Base-by-base conservation (phyloP, 495 filamentous ascomycete species). In the Viridothelium virens region DNA sequence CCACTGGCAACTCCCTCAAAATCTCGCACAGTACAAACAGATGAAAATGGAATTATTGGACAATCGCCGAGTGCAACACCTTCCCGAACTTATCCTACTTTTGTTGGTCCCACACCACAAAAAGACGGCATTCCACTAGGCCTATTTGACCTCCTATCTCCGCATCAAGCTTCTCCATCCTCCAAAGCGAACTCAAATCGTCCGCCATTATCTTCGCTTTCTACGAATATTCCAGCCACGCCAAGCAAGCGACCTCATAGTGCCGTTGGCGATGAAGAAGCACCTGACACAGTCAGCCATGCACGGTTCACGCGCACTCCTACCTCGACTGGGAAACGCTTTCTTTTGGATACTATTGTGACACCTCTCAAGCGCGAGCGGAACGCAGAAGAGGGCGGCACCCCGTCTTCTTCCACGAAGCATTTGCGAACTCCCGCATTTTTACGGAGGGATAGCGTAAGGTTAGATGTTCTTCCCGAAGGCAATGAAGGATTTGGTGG, bases 31-130 rank as follows among this genome's bases (percentile, higher is more conserved):
- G 3, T 18, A 34, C 31, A 14, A 14, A 4, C 18, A 59, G 53
- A 59, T 36, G 53, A 59, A 31, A 59, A 59, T 14, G 7, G 36
- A 4, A 31, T 31, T 14, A 36, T 59, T 36, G 53, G 7, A 10
- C 53, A 64, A 44, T 61, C 39, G 53, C 65, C 48, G 33, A 16
- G 9, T 31, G 11, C 38, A 70, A 25, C 56, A 39, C 31, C 56
- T 71, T 38, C 67, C 67, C 53, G 36, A 33, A 6, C 18, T 31
- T 59, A n/a, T 18, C 53, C 53, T 3, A 59, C 37, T 64, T 38
- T 70, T 34, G 83, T 97, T 68, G 92, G 92, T 6, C 92, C 92
- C 1, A 97, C 94, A 1, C 94, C 94, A 1, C 92, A 97, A 70
- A 89, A 88, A 67, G 90, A 96, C 75, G 94, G 94, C 12, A 85